Percentiles rank a stretch among this genome's conserved stretches.
Evolutionary conservation across 192 early-diverging fungal genomes (phyloP).

Genomic region (Linnemannia zychae): DNA sequence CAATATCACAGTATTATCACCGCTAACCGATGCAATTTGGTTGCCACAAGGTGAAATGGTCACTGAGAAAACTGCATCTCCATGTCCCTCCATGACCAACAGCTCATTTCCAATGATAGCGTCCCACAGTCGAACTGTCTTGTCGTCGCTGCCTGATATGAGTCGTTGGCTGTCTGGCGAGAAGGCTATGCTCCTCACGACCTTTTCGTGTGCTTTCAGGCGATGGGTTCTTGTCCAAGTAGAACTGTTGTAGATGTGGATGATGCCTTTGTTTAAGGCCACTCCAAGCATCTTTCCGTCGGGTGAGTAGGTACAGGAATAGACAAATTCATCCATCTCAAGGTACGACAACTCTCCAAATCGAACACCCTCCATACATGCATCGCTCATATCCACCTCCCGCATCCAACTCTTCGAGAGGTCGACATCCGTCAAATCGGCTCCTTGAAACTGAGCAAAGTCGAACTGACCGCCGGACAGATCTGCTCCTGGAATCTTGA

Average conservation of each 20-base stretch:
- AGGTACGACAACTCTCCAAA: not conserved
- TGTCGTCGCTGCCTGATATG: not conserved
- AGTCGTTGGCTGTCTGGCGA: not conserved
- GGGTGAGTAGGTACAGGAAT: not conserved
- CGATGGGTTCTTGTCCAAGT: not conserved
- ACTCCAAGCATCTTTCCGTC: not conserved
- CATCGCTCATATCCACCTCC: not conserved
- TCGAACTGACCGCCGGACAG: not conserved
- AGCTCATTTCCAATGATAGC: too few species aligned
- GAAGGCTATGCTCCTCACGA: too few species aligned
- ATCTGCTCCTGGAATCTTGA: not conserved
- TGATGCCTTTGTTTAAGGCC: not conserved
- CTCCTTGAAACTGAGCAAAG: not conserved
- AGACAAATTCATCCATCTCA: not conserved
- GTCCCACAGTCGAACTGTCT: not conserved
- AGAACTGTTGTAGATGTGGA: not conserved
- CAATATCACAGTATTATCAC: not conserved
- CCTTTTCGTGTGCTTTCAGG: not conserved
- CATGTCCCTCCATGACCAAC: not conserved
- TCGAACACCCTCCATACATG: not conserved
- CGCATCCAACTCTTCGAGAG: not conserved
- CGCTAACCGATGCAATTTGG: not conserved
- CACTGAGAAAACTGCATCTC: not conserved
- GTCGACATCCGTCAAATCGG: not conserved
- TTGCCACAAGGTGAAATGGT: not conserved